Base-by-base conservation (phyloP, 371 early-diverging fungal genomes). In the Mortierella sp. region DNA sequence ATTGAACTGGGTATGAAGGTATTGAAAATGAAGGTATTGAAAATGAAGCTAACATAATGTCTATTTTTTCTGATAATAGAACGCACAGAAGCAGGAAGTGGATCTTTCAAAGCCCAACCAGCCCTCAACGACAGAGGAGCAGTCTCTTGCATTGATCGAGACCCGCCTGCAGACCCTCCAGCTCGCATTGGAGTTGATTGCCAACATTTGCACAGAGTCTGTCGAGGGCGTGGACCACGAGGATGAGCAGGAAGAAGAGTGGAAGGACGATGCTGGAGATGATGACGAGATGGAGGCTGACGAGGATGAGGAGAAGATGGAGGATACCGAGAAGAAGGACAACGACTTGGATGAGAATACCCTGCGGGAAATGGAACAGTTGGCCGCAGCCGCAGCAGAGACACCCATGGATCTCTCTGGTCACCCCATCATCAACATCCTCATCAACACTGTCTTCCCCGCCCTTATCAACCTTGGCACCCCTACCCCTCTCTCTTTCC, bases 191-290 rank as follows among this genome's bases (percentile, higher is more conserved):
- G 98, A 98, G 86, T 78, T 98, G 35, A 88, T 97, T 5, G 93
- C 97, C 74, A 95, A 95, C 76, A 92, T 97, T 48, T 96, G 94
- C 77, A 91, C 93, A 11, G 93, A 94, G 77, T 93, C 92, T 65
- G 93, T 89, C 5, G 76, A 88, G 55, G 84, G 84, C 8, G 91
- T 85, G 70, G 88, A 90, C 35, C 91, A 89, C 71, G 91, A 89
- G 76, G 87, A 89, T 24, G 90, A 88, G 10, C 87, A 90, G 35
- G 90, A 87, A 18, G 93, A 94, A 81, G 91, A 91, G 38, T 92
- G 92, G 73, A 91, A 89, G 51, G 93, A 90, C 38, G 92, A 90
- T 54, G 87, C 87, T 70, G 89, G 81, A 80, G 89, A 73, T 38
- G 90, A 89, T 56, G 88, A 87, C 29, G 92, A 92, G 10, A 86